These are phyloP conservation scores for Penicillium palitans DNA, from an alignment of 2,329 filamentous ascomycete genomes.

Conservation along the genomic window DNA sequence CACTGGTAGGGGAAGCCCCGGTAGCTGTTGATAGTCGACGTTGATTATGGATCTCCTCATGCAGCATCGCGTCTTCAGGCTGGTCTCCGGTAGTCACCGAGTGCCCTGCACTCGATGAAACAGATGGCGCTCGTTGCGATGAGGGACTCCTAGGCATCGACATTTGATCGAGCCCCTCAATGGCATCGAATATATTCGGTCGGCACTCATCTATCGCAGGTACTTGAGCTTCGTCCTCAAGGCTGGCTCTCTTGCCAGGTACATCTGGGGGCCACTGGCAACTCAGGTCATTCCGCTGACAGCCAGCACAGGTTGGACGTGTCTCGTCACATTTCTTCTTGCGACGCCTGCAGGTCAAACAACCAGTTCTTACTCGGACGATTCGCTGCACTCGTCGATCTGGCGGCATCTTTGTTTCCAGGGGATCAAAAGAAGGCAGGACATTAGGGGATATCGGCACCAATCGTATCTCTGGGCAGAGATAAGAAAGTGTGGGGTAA, in stretches of 20 bases:
- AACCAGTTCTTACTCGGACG: constrained; percentile 35
- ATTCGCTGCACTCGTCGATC: constrained; percentile 32
- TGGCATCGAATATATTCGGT: constrained; percentile 7
- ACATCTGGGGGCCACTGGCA: constrained; percentile 31
- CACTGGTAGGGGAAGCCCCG: not conserved
- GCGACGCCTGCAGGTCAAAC: constrained; percentile 33
- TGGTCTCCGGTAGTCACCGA: constrained; percentile 11
- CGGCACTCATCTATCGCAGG: not conserved
- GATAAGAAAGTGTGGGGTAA: constrained; percentile 15
- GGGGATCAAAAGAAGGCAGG: constrained; percentile 6
- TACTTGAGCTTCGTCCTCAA: constrained; percentile 1
- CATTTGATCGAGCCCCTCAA: constrained; percentile 12
- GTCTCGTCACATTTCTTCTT: constrained; percentile 39
- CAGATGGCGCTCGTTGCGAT: constrained; percentile 19
- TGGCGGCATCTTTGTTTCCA: constrained; percentile 9
- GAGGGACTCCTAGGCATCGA: constrained; percentile 8
- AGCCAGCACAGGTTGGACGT: constrained; percentile 37
- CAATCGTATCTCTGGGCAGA: not conserved
- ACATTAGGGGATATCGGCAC: constrained; percentile 7
- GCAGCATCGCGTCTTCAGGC: not conserved
- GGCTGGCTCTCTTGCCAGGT: constrained; percentile 12
- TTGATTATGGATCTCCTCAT: not conserved
- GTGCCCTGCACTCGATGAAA: constrained; percentile 16
- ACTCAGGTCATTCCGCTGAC: constrained; percentile 30
- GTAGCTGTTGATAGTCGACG: constrained; percentile 2